phyloP scores from a whole-genome alignment of 192 early-diverging fungal genomes.

The Spinellus fusiger region DNA sequence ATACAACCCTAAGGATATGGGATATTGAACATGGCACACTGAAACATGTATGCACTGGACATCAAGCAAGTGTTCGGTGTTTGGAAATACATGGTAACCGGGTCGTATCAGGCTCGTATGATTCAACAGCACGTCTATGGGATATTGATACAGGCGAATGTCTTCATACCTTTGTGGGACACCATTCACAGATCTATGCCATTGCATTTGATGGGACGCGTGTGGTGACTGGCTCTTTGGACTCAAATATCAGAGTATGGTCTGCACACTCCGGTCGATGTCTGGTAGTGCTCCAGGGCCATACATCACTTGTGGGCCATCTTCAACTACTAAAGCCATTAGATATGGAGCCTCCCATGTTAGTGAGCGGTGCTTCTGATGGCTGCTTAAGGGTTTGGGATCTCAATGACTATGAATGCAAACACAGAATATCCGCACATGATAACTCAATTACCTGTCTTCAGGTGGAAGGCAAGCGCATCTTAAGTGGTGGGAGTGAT shows the following conservation, averaged over 20 bases:
- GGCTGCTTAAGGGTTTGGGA: constrained; percentile 90
- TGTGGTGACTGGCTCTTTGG: constrained; percentile 87
- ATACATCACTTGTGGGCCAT: constrained; percentile 92
- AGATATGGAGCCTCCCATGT: neutral
- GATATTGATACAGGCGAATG: constrained; percentile 69
- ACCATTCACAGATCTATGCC: constrained; percentile 92
- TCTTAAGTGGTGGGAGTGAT: constrained; percentile 87
- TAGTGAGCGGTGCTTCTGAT: constrained; percentile 94
- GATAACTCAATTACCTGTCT: constrained; percentile 94
- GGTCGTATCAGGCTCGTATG: constrained; percentile 90
- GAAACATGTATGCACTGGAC: constrained; percentile 74
- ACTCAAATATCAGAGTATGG: constrained; percentile 92
- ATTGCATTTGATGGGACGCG: constrained; percentile 80
- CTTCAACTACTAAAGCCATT: constrained; percentile 38
- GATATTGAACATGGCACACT: constrained; percentile 60
- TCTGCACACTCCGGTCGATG: constrained; percentile 70
- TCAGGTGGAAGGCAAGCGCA: constrained; percentile 85
- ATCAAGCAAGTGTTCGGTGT: constrained; percentile 86
- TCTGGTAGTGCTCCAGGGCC: constrained; percentile 80
- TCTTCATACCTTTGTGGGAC: constrained; percentile 70
- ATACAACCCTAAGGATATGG: constrained; percentile 94
- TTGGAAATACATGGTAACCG: constrained; percentile 78
- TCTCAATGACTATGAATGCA: constrained; percentile 48
- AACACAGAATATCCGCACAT: constrained; percentile 61
- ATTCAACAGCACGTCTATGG: constrained; percentile 90